Base-by-base conservation (phyloP, 2,329 filamentous ascomycete genomes). In the Aspergillus sojae region DNA sequence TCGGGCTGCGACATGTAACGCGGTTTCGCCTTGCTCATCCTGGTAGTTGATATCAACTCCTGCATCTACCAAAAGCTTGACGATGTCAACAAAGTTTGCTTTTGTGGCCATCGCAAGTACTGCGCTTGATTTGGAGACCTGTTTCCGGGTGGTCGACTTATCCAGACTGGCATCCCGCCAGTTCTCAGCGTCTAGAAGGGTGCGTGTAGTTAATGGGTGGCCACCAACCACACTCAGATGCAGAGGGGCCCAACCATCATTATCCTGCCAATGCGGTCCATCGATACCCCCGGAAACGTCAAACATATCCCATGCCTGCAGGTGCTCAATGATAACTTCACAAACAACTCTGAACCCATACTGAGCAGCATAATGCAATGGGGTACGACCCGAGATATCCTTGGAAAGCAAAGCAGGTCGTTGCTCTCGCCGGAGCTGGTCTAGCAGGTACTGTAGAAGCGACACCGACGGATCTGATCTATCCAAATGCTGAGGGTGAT, bases 311-410 rank as follows among this genome's bases (percentile, higher is more conserved):
- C 94, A 98, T 28, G 89, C 85, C 74, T 94, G 91, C 89, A 99
- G 94, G 71, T 91, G 90, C 67, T 90, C 88, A 81, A 97, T 94
- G 68, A 98, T 86, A 28, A 94, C 85, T 74, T 96, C 86, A 73
- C 93, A 97, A 11, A 97, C 89, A n/a, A 93, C 87, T 4, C 95
- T 91, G 70, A 97, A 93, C 2, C 95, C 95, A 74, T 96, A 97
- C 75, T 98, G 93, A 0, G 95, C 94, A 3, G 93, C 93, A 74
- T 97, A 97, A 76, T 98, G 94, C 12, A 98, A 83, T 1, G 94
- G 93, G 16, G 94, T 85, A 5, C 94, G 90, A 3, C 93, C 94
- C 64, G 94, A 91, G 0, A 88, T 85, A 78, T 98, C 94, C 63
- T 85, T 88, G 14, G 86, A 86, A 57, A 85, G 82, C 12, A 98